Evolutionary conservation across 805 yeast genomes (phyloP).

Genomic region (Tetrapisispora pingtungensis): DNA sequence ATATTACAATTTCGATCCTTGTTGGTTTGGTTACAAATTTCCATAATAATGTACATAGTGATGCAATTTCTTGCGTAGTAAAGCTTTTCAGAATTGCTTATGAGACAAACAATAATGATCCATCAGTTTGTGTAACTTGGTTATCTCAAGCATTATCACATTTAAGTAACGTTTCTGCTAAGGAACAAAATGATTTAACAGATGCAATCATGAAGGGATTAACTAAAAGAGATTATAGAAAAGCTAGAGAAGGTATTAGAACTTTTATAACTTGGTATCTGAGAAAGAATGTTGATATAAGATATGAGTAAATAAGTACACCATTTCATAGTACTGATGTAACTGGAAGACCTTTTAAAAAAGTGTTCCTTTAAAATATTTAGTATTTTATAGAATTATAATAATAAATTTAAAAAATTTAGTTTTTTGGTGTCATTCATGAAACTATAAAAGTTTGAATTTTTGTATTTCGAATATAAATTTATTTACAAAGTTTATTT

Average conservation of each 20-base stretch:
- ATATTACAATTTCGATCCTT: conserved; percentile 42
- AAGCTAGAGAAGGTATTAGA: conserved; percentile 59
- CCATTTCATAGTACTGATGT: too few relatives aligned
- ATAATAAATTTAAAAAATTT: too few relatives aligned
- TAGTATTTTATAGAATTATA: too few relatives aligned
- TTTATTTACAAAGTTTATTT: background rate
- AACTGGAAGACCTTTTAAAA: too few relatives aligned
- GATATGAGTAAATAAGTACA: conserved; percentile 11
- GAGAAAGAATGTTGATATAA: conserved; percentile 55
- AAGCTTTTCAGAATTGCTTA: conserved; percentile 51
- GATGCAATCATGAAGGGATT: conserved; percentile 50
- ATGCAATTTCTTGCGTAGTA: conserved; percentile 63
- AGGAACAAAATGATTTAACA: conserved; percentile 58
- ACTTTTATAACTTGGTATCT: conserved; percentile 80
- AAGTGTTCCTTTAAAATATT: too few relatives aligned
- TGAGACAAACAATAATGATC: conserved; percentile 33
- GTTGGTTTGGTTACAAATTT: conserved; percentile 63
- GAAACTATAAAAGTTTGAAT: too few relatives aligned
- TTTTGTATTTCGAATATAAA: too few relatives aligned
- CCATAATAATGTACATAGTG: conserved; percentile 58
- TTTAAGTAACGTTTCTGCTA: conserved; percentile 51
- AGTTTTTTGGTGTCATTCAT: too few relatives aligned
- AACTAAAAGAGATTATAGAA: conserved; percentile 58
- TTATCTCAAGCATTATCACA: conserved; percentile 40
- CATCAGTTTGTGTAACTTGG: conserved; percentile 41